Evolutionary conservation across 2,329 filamentous ascomycete species (phyloP), one percentile per base, ranked within the genome.

Genomic region (Penicillium sp.): DNA sequence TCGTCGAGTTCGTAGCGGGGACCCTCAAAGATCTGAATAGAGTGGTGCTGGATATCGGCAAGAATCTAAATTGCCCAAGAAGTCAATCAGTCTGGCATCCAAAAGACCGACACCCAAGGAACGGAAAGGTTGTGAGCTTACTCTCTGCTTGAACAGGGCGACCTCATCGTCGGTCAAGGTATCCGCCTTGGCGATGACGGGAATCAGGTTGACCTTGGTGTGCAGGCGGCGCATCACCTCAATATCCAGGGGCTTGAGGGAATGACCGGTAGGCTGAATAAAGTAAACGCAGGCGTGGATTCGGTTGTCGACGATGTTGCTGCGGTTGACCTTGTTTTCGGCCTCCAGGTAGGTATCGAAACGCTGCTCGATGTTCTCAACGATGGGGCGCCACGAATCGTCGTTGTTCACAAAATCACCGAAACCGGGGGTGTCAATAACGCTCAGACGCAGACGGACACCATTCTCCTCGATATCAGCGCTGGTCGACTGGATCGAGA

Each of bases 381-480:
- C 86, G 74, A 98, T 98, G 48, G 93, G 93, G 66, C 93, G 84
- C 93, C 93, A 98, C 27, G 93, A 98, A 75, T 97, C 93, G 65
- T 97, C 93, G 69, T 98, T 98, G 85, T 98, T 98, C 68, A 98
- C 93, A 67, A 97, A 98, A 75, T 98, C 93, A 66, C 93, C 93
- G 63, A 98, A 98, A 55, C 93, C 93, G 38, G 93, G 93, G 8
- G 93, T 98, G 62, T 98, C 93, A 56, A 98, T 93, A 45, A 98
- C 93, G 9, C 91, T 98, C 70, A 98, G 75, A 51, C 93, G 88
- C 57, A 98, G 85, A 67, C 93, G 90, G 51, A 98, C 93, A 57
- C 93, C 93, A 56, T 95, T 95, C 78, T 98, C 93, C 75, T 98
- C 93, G 59, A 98, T 98, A 62, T 95, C 90, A 56, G 90, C 87